Evolutionary conservation across 2,329 filamentous ascomycete species (phyloP), one percentile per base, ranked within the genome.

Genomic region (Penicillium verrucosum): DNA sequence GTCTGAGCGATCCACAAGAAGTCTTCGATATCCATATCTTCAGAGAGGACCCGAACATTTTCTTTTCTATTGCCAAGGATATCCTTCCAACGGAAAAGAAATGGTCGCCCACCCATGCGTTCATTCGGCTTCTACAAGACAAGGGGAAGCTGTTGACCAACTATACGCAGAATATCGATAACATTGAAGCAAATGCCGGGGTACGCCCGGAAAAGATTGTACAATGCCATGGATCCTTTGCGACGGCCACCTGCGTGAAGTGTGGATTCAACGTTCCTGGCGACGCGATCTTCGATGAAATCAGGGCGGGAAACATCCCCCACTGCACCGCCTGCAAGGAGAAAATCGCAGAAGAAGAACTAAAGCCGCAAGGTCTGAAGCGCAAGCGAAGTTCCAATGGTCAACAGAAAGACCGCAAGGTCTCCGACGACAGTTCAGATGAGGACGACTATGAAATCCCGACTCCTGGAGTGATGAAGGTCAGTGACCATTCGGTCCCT

Each of bases 111-210:
- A 97, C 94, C 0, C 94, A 99, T 79, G 87, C 89, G 51, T 99
- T 99, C 77, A 95, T 99, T 69, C 85, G 87, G 34, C 82, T 97
- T 66, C 83, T 99, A 36, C 90, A 99, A 74, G 83, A 93, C 65
- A 89, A 92, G 73, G 86, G 85, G 63, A 96, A 96, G 74, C 83
- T 99, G 7, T 83, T 97, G 58, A 97, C 92, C 41, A 97, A 97
- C 77, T 99, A 97, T 78, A 96, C 94, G 0, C 94, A 99, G 73
- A 99, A 99, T 74, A 97, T 99, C 69, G 94, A 99, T 79, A 97
- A 97, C 66, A 86, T 97, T 50, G 93, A 99, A 74, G 84, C 87
- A 59, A 87, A 89, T 68, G 93, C 93, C 0, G 94, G 94, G 23
- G 90, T 99, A 58, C 76, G 80, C 23, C 82, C 85, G 1, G 87